Percentiles rank a stretch among this genome's conserved stretches.
These are phyloP conservation scores for Aspergillus pseudonomiae DNA, from an alignment of 2,329 filamentous ascomycete genomes.

Conservation along the genomic window DNA sequence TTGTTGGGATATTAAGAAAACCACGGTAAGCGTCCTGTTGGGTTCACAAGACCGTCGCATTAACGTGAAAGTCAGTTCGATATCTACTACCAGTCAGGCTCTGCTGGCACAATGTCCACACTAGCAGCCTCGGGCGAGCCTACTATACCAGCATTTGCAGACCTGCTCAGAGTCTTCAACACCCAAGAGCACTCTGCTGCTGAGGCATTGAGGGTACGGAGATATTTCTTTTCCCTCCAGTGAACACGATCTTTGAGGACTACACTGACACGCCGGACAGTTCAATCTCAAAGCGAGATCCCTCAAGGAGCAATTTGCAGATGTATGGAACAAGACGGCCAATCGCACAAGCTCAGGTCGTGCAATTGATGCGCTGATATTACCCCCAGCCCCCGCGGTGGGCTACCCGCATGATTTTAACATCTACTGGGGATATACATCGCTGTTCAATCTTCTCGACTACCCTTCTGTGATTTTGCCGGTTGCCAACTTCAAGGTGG, in stretches of 20 bases:
- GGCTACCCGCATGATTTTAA: slow-evolving; percentile 5
- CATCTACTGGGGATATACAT: slow-evolving; percentile 9
- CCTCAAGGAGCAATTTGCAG: background rate
- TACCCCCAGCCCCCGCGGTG: background rate
- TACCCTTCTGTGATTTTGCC: slow-evolving; percentile 4
- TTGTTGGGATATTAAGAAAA: slow-evolving; percentile 1
- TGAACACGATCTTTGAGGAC: background rate
- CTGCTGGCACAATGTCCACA: background rate
- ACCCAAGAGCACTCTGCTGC: slow-evolving; percentile 2
- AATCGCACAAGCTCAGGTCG: background rate
- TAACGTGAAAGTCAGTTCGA: background rate
- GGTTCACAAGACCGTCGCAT: background rate
- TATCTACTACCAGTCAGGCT: slow-evolving; percentile 1
- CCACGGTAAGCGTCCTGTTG: background rate
- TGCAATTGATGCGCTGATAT: slow-evolving; percentile 4
- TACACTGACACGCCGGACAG: background rate
- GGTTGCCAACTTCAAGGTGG: background rate
- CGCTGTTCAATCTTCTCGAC: slow-evolving; percentile 13
- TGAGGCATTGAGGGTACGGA: background rate
- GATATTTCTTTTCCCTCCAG: background rate
- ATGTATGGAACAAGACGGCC: slow-evolving; percentile 1
- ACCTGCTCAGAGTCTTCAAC: slow-evolving; percentile 3
- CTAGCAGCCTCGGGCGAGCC: slow-evolving; percentile 1
- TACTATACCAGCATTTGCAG: slow-evolving; percentile 4
- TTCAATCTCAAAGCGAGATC: background rate